Evolutionary conservation across 2,329 filamentous ascomycete species (phyloP).

Genomic region (Fusarium nanum): DNA sequence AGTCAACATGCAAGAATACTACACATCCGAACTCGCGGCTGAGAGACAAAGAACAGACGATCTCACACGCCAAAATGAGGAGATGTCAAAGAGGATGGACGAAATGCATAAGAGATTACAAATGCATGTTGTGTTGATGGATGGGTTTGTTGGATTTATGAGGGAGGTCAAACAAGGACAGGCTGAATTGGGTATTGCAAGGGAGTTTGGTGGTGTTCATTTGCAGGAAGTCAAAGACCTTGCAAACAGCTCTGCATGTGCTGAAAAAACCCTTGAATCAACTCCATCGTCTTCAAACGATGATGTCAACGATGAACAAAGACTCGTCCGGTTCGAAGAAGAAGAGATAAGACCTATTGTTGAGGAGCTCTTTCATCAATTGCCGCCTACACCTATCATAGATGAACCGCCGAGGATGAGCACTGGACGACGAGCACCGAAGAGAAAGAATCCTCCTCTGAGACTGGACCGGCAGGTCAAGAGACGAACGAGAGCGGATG

Average conservation of each 20-base stretch:
- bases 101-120: conserved; percentile 31
- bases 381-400: conserved; percentile 19
- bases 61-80: conserved; percentile 11
- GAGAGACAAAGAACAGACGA: conserved; percentile 14
- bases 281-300: rapidly evolving
- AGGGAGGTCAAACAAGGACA: conserved; percentile 26
- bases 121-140: conserved; percentile 37
- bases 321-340: neutral
- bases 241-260: neutral
- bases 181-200: conserved; percentile 27
- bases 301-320: neutral
- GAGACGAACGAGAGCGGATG: neutral
- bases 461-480: neutral
- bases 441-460: conserved; percentile 3
- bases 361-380: conserved; percentile 3
- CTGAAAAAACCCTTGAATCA: neutral
- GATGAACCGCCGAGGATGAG: conserved; percentile 28
- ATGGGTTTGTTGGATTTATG: conserved; percentile 40
- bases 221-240: neutral
- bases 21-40: conserved; percentile 29
- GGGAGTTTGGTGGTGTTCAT: conserved; percentile 13
- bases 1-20: conserved; percentile 42
- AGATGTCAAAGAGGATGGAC: neutral
- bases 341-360: neutral
- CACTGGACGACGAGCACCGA: conserved; percentile 22